Base-by-base conservation (phyloP, 371 early-diverging fungal genomes). In the Syncephalastrum racemosum region DNA sequence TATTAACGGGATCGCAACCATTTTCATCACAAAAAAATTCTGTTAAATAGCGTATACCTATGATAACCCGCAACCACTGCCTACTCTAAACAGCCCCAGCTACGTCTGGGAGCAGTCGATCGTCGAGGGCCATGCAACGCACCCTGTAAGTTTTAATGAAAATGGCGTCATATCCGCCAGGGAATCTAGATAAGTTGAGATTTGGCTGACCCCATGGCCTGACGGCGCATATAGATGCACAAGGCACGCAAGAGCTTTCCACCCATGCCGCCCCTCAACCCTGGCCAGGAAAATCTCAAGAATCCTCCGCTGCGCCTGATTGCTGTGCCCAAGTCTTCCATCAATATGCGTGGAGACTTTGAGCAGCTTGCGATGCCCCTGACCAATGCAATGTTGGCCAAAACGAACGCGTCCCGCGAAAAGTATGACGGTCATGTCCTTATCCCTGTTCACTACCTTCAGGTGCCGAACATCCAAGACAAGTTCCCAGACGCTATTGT, bases 51-150 rank as follows among this genome's bases (percentile, higher is more conserved):
- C 67, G n/a, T 58, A 77, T 27, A 79, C 85, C 4, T 89, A 84
- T 63, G 70, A 70, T 49, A 63, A 79, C 56, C 80, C 77, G 43
- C 76, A 74, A 18, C 61, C 75, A 0, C 47, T 70, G 1, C 89
- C 85, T 14, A 66, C 63, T 22, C 63, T 86, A 16, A 45, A 60
- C 3, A 73, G 74, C 3, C 67, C 83, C 7, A 66, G 75, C 3
- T 65, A 86, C n/a, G 80, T 83, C 49, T 90, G 90, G 90, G 90
- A 90, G 57, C 87, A 87, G 62, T 71, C 80, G 41, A 76, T 90
- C 19, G 65, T 88, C 12, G 90, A 90, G 60, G 90, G 90, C 13
- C 90, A 90, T 54, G 85, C 88, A n/a, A 87, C 87, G 0, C 90
- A 90, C 60, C 90, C 90, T 10, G 84, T 84, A 80, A 75, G 74